phyloP scores from a whole-genome alignment of 2,329 filamentous ascomycete genomes.

The Cladophialophora yegresii region DNA sequence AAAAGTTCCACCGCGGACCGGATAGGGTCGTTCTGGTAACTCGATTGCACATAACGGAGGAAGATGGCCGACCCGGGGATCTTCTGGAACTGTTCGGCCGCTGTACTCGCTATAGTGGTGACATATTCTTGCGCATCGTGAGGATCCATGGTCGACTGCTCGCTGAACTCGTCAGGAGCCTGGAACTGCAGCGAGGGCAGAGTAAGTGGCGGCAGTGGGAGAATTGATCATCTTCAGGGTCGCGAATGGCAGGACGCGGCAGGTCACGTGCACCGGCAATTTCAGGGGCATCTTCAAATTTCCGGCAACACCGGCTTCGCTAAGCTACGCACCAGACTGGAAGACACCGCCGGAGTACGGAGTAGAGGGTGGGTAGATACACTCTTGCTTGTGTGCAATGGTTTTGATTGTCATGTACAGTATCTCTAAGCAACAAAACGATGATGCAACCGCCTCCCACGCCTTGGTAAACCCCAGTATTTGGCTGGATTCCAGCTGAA shows the following conservation, averaged over 20 bases:
- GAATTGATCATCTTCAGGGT: neutral
- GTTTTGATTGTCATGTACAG: conserved; percentile 31
- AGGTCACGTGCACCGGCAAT: conserved; percentile 17
- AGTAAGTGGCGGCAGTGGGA: neutral
- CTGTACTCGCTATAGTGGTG: conserved; percentile 57
- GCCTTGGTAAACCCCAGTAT: conserved; percentile 16
- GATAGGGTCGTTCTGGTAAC: conserved; percentile 95
- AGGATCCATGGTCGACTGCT: conserved; percentile 55
- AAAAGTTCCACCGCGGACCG: conserved; percentile 91
- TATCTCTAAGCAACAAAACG: conserved; percentile 32
- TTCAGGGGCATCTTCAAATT: conserved; percentile 22
- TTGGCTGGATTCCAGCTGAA: conserved; percentile 19
- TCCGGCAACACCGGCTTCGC: conserved; percentile 13
- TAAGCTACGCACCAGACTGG: neutral
- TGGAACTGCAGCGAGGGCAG: neutral
- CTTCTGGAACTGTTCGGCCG: conserved; percentile 73
- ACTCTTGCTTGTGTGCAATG: conserved; percentile 18
- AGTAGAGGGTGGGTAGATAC: too few relatives aligned
- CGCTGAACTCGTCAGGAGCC: neutral
- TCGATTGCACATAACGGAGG: conserved; percentile 91
- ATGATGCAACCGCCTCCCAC: conserved; percentile 20
- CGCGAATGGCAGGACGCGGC: conserved; percentile 15
- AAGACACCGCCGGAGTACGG: too few relatives aligned
- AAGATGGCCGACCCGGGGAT: conserved; percentile 93
- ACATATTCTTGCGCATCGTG: conserved; percentile 56